phyloP scores from a whole-genome alignment of 495 filamentous ascomycete species.

The Penicillium ucsense region DNA sequence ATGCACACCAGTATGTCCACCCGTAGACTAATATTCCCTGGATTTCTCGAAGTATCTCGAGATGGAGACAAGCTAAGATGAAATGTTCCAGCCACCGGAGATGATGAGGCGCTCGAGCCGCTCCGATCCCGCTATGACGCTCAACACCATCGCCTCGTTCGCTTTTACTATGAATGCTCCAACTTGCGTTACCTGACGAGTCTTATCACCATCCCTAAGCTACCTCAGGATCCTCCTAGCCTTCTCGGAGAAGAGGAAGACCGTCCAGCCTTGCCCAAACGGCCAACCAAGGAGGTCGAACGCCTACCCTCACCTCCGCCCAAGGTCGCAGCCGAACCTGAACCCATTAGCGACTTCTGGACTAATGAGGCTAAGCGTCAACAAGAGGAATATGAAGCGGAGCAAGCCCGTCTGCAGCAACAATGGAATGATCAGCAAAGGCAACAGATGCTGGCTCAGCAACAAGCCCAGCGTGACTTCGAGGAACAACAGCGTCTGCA shows the following conservation, averaged over 20 bases:
- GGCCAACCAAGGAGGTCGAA: slow-evolving; percentile 57
- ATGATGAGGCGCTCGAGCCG: slow-evolving; percentile 89
- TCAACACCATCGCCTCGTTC: slow-evolving; percentile 89
- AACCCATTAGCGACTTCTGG: slow-evolving; percentile 97
- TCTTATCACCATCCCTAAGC: slow-evolving; percentile 89
- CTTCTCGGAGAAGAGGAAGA: slow-evolving; percentile 76
- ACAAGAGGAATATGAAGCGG: slow-evolving; percentile 87
- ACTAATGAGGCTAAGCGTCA: slow-evolving; percentile 82
- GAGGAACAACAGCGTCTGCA: slow-evolving; percentile 88
- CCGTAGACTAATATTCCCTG: no score
- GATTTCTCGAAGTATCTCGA: no score
- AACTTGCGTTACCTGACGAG: slow-evolving; percentile 94
- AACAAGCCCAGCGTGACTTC: slow-evolving; percentile 83
- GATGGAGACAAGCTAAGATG: no score
- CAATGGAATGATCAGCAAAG: slow-evolving; percentile 68
- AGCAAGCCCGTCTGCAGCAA: slow-evolving; percentile 77
- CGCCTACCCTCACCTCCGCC: slow-evolving; percentile 55
- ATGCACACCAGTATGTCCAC: slow-evolving; percentile 81
- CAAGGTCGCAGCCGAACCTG: slow-evolving; percentile 64
- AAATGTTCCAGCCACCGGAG: slow-evolving; percentile 60
- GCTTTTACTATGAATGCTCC: slow-evolving; percentile 98
- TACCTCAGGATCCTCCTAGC: slow-evolving; percentile 89
- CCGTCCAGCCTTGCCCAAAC: slow-evolving; percentile 69
- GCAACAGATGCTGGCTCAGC: slow-evolving; percentile 67
- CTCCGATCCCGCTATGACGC: slow-evolving; percentile 82